phyloP scores from a whole-genome alignment of 1,284 basidiomycete genomes.

The Ceratobasidium sp. region DNA sequence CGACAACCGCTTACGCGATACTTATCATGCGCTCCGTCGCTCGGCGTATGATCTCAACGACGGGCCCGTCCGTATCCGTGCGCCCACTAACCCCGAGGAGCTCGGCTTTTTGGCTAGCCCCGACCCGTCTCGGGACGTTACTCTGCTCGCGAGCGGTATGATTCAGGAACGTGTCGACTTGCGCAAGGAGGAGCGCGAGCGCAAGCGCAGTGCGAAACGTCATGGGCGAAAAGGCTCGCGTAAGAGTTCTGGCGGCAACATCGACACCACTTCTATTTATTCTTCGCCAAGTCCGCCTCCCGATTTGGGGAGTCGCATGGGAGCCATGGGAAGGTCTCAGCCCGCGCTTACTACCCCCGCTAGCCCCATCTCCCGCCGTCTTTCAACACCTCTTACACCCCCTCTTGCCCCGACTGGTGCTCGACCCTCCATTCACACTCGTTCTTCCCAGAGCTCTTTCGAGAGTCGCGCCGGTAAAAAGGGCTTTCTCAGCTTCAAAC shows the following conservation, averaged over 20 bases:
- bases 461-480: conserved; percentile 53
- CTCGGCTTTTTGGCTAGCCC: conserved; percentile 23
- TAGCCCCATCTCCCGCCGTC: conserved; percentile 24
- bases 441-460: conserved; percentile 47
- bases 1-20: conserved; percentile 79
- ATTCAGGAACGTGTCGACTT: conserved; percentile 88
- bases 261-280: conserved; percentile 46
- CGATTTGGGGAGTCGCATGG: conserved; percentile 32
- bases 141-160: conserved; percentile 85
- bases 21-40: conserved; percentile 79
- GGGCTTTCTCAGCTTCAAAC: conserved; percentile 86
- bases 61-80: conserved; percentile 70
- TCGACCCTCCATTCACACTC: conserved; percentile 42
- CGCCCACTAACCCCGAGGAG: conserved; percentile 59
- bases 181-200: conserved; percentile 79
- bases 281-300: conserved; percentile 44
- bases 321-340: conserved; percentile 27
- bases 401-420: conserved; percentile 30
- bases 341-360: conserved; percentile 41
- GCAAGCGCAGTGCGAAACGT: conserved; percentile 51
- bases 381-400: conserved; percentile 46
- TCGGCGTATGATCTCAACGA: conserved; percentile 73
- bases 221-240: conserved; percentile 51
- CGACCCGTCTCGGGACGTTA: conserved; percentile 72
- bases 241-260: conserved; percentile 38